Percentiles rank a stretch among this genome's conserved stretches.
Conservation (phyloP, 768 basidiomycete genomes). For the Tulasnella sp. region DNA sequence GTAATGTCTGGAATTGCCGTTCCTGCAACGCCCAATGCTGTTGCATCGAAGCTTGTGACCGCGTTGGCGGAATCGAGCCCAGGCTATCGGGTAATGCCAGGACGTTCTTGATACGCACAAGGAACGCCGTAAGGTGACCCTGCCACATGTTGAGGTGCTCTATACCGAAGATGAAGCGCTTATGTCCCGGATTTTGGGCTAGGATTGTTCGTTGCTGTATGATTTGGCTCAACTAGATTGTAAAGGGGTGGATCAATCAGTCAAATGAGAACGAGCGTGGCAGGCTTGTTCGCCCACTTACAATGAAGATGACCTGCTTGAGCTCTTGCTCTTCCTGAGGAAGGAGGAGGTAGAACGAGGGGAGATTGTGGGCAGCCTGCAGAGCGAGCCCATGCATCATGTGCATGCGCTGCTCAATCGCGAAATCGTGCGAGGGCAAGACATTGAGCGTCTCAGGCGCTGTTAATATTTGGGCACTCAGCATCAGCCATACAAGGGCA, state of each 20-base stretch:
- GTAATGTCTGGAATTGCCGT: too few relatives aligned
- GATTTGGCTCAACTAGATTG: background rate
- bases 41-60: background rate
- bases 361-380: background rate
- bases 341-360: background rate
- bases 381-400: background rate
- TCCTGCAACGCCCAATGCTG: background rate
- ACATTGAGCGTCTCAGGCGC: background rate
- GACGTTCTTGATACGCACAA: background rate
- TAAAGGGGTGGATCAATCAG: background rate
- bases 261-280: background rate
- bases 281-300: background rate
- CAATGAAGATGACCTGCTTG: background rate
- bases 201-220: constrained; percentile 3
- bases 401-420: background rate
- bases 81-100: background rate
- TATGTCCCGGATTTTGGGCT: background rate
- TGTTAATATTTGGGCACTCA: background rate
- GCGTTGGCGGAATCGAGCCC: background rate
- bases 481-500: background rate
- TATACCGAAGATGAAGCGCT: constrained; percentile 8
- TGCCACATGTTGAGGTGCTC: background rate
- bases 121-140: background rate
- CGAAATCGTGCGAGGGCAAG: background rate
- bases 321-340: constrained; percentile 9